Percentiles rank a stretch among this genome's conserved stretches.
phyloP scores from a whole-genome alignment of 2,329 filamentous ascomycete genomes.

The Fusarium poae region DNA sequence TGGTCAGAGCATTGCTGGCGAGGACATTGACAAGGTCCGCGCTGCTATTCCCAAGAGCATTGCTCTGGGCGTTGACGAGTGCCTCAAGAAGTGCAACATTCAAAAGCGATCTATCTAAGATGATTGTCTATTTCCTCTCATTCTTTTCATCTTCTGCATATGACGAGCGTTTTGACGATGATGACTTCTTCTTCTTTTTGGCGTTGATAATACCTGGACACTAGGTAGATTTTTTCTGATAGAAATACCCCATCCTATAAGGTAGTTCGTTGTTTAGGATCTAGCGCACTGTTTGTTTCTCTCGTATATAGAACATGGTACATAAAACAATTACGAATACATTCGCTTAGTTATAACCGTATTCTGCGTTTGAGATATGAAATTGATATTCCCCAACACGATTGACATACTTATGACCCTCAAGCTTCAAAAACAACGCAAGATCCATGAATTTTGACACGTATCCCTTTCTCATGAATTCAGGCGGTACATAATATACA shows the following conservation, averaged over 20 bases:
- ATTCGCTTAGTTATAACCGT: background rate
- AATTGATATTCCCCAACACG: too few species aligned
- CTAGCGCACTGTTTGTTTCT: background rate
- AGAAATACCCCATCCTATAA: constrained; percentile 19
- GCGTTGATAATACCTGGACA: constrained; percentile 13
- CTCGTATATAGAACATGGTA: background rate
- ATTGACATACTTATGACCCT: background rate
- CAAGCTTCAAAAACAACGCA: too few species aligned
- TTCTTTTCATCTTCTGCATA: background rate
- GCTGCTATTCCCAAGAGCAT: constrained; percentile 60
- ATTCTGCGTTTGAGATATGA: background rate
- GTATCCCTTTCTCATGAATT: background rate
- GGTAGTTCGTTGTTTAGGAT: constrained; percentile 11
- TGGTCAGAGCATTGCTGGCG: constrained; percentile 60
- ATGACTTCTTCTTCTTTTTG: constrained; percentile 1
- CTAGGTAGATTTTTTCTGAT: background rate
- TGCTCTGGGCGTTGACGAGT: constrained; percentile 65
- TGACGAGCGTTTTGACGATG: background rate
- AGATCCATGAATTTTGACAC: background rate
- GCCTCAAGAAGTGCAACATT: constrained; percentile 54
- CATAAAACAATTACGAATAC: background rate
- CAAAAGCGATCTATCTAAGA: constrained; percentile 57
- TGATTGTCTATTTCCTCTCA: background rate
- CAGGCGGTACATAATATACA: constrained; percentile 8
- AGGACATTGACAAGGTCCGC: constrained; percentile 61